Base-by-base conservation (phyloP, 2,329 filamentous ascomycete genomes). In the Penicillium sp. region DNA sequence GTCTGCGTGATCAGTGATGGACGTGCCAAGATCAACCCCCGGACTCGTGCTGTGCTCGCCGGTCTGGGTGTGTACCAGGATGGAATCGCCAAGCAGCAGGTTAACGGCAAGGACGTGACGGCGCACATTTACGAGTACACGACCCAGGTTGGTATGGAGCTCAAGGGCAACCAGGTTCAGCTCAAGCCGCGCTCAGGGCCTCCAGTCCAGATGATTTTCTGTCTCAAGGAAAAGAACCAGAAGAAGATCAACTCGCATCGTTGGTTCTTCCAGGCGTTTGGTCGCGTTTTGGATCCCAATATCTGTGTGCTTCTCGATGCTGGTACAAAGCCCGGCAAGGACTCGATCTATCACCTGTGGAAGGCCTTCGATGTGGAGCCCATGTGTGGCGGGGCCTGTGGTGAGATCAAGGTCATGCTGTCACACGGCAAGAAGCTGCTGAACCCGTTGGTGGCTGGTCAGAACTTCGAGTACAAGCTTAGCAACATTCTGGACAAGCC, bases 391-490 rank as follows among this genome's bases (percentile, higher is more conserved):
- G 93, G 93, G 55, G 91, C 93, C 56, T 98, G 93, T 67, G 93
- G 93, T 69, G 93, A 98, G 67, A 98, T 98, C 74, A 97, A 98
- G 69, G 91, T 91, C 51, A 96, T 97, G 90, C 75, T 97, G 71
- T 81, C 80, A 3, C 81, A 78, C 42, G 90, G 91, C 50, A 91
- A 86, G 67, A 89, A 94, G 57, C 78, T 98, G 23, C 65, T 96
- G 52, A 98, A 97, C 59, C 93, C 93, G 0, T 78, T 98, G 4
- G 87, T 98, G 15, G 93, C 93, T 2, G 90, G 90, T 1, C 93
- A 98, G 60, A 98, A 98, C 62, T 98, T 98, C 57, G 93, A 98
- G 72, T 98, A 98, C 78, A 98, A 98, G 77, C 95, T 98, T 86
- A 95, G 88, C 66, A 98, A 98, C 61, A 98, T 98, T 61, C 78